A percentile compares a stretch with the other conserved stretches of the same genome.
These are phyloP conservation scores for Amphirosellinia nigrospora DNA, from an alignment of 495 filamentous ascomycete species.

Conservation along the genomic window DNA sequence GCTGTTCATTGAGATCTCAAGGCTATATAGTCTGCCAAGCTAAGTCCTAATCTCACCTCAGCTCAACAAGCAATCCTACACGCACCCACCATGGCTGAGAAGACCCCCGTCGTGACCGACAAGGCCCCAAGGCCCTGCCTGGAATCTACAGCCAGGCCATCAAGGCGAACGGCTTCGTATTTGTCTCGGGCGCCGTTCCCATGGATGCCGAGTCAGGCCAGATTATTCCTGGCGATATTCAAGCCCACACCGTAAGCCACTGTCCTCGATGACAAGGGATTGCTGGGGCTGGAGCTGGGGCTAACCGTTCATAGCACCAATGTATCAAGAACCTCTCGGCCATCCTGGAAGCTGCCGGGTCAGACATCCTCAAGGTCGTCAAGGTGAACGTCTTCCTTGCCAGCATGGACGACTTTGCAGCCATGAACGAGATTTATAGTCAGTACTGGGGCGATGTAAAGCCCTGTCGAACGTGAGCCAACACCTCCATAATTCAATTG, in stretches of 20 bases:
- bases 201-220: conserved; percentile 65
- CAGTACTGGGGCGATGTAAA: conserved; percentile 68
- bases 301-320: conserved; percentile 47
- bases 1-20: neutral
- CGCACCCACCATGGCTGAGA: conserved; percentile 31
- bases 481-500: neutral
- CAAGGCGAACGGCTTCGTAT: conserved; percentile 70
- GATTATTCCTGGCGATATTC: conserved; percentile 68
- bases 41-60: neutral
- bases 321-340: conserved; percentile 67
- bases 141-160: conserved; percentile 73
- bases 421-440: conserved; percentile 79
- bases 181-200: conserved; percentile 80
- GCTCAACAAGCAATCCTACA: neutral
- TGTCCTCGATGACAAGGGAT: neutral
- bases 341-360: conserved; percentile 70
- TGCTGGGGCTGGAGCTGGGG: neutral
- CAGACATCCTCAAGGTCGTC: conserved; percentile 66
- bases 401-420: conserved; percentile 71
- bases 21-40: neutral
- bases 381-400: conserved; percentile 74
- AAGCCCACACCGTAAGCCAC: conserved; percentile 48
- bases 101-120: conserved; percentile 48
- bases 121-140: conserved; percentile 54
- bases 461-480: conserved; percentile 62